Conservation (phyloP, 495 filamentous ascomycete genomes). For the Paragyromitra xinjiangensis region DNA sequence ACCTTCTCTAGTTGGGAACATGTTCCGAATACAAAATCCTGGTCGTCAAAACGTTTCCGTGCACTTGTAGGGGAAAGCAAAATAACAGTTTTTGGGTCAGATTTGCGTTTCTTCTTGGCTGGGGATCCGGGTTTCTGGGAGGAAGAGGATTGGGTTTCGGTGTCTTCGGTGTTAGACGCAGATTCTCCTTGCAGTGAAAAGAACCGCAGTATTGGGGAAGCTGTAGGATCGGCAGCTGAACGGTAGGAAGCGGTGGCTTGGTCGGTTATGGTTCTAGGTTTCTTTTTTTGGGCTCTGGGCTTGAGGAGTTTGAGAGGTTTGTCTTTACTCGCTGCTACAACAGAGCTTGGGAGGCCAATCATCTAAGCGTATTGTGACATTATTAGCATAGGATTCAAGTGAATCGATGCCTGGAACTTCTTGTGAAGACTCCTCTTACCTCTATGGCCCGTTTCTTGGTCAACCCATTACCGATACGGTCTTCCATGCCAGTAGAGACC, state of each 20-base stretch:
- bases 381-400: constrained; percentile 23
- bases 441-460: constrained; percentile 42
- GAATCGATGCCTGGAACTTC: not conserved
- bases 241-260: constrained; percentile 81
- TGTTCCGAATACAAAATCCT: constrained; percentile 90
- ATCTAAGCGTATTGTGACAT: constrained; percentile 35
- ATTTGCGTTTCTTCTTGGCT: constrained; percentile 63
- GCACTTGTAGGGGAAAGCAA: constrained; percentile 80
- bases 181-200: constrained; percentile 52
- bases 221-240: constrained; percentile 54
- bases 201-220: constrained; percentile 57
- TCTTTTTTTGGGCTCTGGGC: constrained; percentile 71
- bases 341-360: constrained; percentile 22
- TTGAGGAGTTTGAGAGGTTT: constrained; percentile 57
- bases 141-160: constrained; percentile 16
- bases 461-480: constrained; percentile 19
- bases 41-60: constrained; percentile 70
- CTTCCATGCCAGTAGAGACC: constrained; percentile 11
- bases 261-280: constrained; percentile 83
- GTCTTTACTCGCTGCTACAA: not conserved
- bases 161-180: constrained; percentile 24
- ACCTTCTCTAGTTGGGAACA: constrained; percentile 86
- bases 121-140: constrained; percentile 55
- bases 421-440: constrained; percentile 19
- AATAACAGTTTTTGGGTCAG: constrained; percentile 59